These are phyloP conservation scores for Phytophthora tentaculata DNA, from an alignment of 352 stramenopile species.

Conservation along the genomic window DNA sequence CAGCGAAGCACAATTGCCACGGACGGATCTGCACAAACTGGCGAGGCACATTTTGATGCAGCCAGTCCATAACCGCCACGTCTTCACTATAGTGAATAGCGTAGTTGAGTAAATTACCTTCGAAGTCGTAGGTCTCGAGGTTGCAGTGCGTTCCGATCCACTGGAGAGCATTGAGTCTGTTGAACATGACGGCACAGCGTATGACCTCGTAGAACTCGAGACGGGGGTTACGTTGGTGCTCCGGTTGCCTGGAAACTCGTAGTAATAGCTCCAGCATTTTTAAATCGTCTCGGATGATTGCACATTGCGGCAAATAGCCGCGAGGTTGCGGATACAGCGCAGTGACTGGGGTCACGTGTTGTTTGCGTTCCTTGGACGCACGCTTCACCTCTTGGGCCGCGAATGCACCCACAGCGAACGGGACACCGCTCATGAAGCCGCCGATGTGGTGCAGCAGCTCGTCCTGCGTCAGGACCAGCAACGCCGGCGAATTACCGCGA, in stretches of 20 bases:
- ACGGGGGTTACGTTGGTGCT: constrained; percentile 24
- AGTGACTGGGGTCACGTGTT: neutral
- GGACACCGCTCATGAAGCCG: constrained; percentile 39
- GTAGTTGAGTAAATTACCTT: constrained; percentile 40
- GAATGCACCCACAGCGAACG: constrained; percentile 35
- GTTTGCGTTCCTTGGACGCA: neutral
- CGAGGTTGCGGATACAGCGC: constrained; percentile 37
- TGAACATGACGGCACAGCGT: constrained; percentile 41
- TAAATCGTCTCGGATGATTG: constrained; percentile 34
- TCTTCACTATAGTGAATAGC: constrained; percentile 35
- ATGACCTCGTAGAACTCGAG: constrained; percentile 44
- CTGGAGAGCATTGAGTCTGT: constrained; percentile 24
- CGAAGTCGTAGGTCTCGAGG: constrained; percentile 32
- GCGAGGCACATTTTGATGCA: constrained; percentile 22
- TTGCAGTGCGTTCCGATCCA: constrained; percentile 32
- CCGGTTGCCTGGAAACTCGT: constrained; percentile 14
- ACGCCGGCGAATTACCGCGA: constrained; percentile 20
- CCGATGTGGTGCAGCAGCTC: constrained; percentile 30
- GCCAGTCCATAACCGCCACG: constrained; percentile 34
- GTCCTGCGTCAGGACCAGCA: constrained; percentile 35
- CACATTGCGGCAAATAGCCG: constrained; percentile 38
- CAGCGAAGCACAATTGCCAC: constrained; percentile 41
- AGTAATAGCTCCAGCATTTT: constrained; percentile 26
- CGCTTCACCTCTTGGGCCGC: constrained; percentile 15
- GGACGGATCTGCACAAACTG: constrained; percentile 33